These are phyloP conservation scores for Ophiocordyceps sinensis DNA, from an alignment of 2,329 filamentous ascomycete species.

Conservation along the genomic window DNA sequence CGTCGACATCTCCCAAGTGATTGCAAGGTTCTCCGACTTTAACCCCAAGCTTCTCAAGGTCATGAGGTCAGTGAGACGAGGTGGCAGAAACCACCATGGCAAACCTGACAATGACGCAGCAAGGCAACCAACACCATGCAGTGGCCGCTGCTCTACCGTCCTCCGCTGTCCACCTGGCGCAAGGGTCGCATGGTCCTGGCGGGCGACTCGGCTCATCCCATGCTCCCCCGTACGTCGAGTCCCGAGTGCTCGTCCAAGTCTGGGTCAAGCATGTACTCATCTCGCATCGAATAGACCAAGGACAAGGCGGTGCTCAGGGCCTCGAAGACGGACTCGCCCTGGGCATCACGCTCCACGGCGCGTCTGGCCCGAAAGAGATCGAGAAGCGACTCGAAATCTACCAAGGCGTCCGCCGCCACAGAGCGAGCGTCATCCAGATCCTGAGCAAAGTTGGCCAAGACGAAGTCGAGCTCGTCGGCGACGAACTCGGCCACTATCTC, in stretches of 20 bases:
- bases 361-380: conserved; percentile 7
- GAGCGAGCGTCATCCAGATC: conserved; percentile 21
- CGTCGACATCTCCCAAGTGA: conserved; percentile 13
- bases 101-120: conserved; percentile 5
- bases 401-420: conserved; percentile 10
- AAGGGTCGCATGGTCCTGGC: conserved; percentile 16
- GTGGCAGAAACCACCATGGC: no score
- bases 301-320: conserved; percentile 20
- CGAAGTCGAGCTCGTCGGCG: conserved; percentile 12
- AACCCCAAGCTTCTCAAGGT: conserved; percentile 12
- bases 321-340: conserved; percentile 21
- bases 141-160: conserved; percentile 20
- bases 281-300: conserved; percentile 16
- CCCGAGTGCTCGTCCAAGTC: not conserved
- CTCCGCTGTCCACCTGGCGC: conserved; percentile 17
- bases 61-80: conserved; percentile 9
- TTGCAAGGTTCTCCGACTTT: conserved; percentile 13
- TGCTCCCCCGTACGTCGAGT: conserved; percentile 18
- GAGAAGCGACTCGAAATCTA: conserved; percentile 11
- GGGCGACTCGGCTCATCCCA: conserved; percentile 24
- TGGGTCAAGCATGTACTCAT: not conserved
- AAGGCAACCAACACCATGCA: conserved; percentile 19
- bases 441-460: conserved; percentile 22
- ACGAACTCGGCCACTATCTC: conserved; percentile 14
- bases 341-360: conserved; percentile 13